A percentile compares a stretch with the other conserved stretches of the same genome.
These are phyloP conservation scores for Linum trigynum DNA, from an alignment of 345 rosid genomes.

Conservation along the genomic window DNA sequence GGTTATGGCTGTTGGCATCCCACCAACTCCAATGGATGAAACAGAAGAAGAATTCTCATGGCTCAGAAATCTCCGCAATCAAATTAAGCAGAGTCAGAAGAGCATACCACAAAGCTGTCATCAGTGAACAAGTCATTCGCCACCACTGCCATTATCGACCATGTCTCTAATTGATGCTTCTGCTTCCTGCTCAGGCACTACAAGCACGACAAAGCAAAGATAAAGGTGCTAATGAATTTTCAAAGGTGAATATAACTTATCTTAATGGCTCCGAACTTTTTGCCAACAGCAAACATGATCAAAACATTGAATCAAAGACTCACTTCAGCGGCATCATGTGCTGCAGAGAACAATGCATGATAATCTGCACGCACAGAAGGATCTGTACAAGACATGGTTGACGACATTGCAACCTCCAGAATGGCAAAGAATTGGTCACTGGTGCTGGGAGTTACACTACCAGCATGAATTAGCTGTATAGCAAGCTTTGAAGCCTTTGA, in stretches of 20 bases:
- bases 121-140: conserved; percentile 90
- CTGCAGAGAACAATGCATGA: conserved; percentile 72
- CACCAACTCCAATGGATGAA: background rate
- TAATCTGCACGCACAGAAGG: conserved; percentile 57
- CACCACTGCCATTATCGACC: conserved; percentile 75
- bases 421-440: conserved; percentile 59
- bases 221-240: conserved; percentile 11
- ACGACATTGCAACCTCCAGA: conserved; percentile 84
- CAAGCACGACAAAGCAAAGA: conserved; percentile 13
- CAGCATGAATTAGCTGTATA: conserved; percentile 75
- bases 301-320: conserved; percentile 1
- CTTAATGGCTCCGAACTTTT: background rate
- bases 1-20: background rate
- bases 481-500: conserved; percentile 91
- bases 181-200: conserved; percentile 67
- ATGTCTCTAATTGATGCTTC: conserved; percentile 51
- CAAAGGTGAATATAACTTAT: conserved; percentile 7
- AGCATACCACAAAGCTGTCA: conserved; percentile 88
- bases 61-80: background rate
- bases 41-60: background rate
- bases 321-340: conserved; percentile 80
- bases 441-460: conserved; percentile 79
- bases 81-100: conserved; percentile 8
- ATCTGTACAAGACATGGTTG: conserved; percentile 59
- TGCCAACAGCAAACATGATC: background rate